Evolutionary conservation across 169 alveolate genomes (phyloP).

Genomic region (Cryptosporidium muris): DNA sequence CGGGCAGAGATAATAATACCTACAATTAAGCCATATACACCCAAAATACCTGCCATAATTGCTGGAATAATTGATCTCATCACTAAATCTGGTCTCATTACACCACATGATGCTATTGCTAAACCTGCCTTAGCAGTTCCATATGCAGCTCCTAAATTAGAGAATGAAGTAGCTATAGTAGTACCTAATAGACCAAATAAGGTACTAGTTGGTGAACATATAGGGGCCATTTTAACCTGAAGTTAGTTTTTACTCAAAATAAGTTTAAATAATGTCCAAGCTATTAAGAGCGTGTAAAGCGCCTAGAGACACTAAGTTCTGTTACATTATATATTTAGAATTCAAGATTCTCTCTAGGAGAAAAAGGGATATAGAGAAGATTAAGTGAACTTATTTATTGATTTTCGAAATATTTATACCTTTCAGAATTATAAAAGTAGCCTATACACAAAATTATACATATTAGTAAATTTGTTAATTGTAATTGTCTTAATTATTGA

Average conservation of each 20-base stretch:
- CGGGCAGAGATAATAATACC: constrained; percentile 84
- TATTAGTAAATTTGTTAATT: no score
- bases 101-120: constrained; percentile 89
- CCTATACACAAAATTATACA: no score
- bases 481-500: no score
- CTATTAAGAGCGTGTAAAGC: no score
- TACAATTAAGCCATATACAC: constrained; percentile 89
- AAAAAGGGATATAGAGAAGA: no score
- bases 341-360: no score
- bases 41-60: constrained; percentile 91
- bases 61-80: constrained; percentile 89
- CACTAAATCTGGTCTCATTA: constrained; percentile 86
- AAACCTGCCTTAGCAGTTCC: constrained; percentile 90
- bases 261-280: no score
- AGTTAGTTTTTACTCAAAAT: background rate
- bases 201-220: constrained; percentile 73
- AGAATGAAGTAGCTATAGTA: constrained; percentile 83
- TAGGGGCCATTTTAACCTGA: constrained; percentile 49
- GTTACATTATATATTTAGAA: no score
- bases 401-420: no score
- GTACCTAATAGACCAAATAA: constrained; percentile 87
- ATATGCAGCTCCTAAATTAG: constrained; percentile 90
- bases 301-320: no score
- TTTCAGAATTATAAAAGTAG: no score
- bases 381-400: no score